phyloP scores from a whole-genome alignment of 2,329 filamentous ascomycete genomes.

The Colletotrichum liaoningense region DNA sequence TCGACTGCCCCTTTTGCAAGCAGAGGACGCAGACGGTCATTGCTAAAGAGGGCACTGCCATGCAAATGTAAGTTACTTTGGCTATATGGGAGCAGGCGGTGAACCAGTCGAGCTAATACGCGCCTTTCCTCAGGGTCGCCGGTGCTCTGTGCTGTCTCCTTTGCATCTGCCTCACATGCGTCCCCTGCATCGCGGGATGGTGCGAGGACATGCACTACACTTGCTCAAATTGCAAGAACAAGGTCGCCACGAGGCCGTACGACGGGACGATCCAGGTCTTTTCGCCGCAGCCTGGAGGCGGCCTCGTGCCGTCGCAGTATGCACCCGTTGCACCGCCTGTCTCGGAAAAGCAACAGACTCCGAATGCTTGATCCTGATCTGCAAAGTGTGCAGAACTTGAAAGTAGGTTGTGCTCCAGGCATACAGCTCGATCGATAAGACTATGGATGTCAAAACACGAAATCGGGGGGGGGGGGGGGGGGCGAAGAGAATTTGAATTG shows the following conservation, averaged over 20 bases:
- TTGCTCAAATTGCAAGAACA: slow-evolving; percentile 44
- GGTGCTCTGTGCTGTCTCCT: slow-evolving; percentile 45
- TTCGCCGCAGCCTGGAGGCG: slow-evolving; percentile 33
- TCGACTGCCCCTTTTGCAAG: slow-evolving; percentile 47
- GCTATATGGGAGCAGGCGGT: no score
- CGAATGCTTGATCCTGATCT: neutral
- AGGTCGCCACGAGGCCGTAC: slow-evolving; percentile 41
- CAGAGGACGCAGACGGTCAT: slow-evolving; percentile 39
- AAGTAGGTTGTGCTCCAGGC: no score
- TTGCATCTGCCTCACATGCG: slow-evolving; percentile 45
- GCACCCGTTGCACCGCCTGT: neutral
- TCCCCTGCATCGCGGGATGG: slow-evolving; percentile 47
- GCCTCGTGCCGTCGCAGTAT: slow-evolving; percentile 6
- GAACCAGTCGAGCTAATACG: neutral
- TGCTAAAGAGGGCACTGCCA: slow-evolving; percentile 37
- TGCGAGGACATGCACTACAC: slow-evolving; percentile 45
- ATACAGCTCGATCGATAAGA: neutral
- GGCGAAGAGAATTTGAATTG: neutral
- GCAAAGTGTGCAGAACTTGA: neutral
- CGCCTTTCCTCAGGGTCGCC: slow-evolving; percentile 37
- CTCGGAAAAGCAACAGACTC: slow-evolving; percentile 7
- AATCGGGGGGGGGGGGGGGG: neutral
- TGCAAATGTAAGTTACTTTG: slow-evolving; percentile 3
- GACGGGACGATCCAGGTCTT: slow-evolving; percentile 39
- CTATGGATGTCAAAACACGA: neutral